Evolutionary conservation across 306 rosid genomes (phyloP).

Genomic region (Vicia villosa): DNA sequence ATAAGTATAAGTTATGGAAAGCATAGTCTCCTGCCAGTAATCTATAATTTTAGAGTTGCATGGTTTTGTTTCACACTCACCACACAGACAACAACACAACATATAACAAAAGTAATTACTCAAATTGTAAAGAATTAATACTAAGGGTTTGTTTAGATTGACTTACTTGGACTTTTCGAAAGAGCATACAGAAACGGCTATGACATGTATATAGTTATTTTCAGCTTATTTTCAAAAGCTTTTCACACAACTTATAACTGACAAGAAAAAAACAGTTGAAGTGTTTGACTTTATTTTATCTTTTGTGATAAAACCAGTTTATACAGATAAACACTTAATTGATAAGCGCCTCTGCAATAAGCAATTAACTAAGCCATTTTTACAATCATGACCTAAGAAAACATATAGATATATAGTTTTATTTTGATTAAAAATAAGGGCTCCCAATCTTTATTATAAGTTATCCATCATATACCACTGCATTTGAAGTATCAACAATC

Average conservation of each 20-base stretch:
- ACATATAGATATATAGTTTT: too few species aligned
- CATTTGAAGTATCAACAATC: too few species aligned
- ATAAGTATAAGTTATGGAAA: background rate
- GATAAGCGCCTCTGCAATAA: background rate
- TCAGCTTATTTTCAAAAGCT: background rate
- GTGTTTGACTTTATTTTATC: background rate
- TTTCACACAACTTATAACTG: background rate
- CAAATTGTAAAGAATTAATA: slow-evolving; percentile 5
- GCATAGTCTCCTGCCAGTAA: background rate
- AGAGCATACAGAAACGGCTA: background rate
- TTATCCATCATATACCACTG: too few species aligned
- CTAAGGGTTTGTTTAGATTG: background rate
- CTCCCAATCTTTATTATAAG: too few species aligned
- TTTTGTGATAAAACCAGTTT: background rate
- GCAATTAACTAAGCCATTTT: background rate
- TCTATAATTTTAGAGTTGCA: background rate
- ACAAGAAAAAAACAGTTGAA: background rate
- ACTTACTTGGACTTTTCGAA: background rate
- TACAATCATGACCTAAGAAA: background rate
- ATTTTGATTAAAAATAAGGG: too few species aligned
- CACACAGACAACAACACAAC: background rate
- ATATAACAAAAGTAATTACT: slow-evolving; percentile 4
- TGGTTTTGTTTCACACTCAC: background rate
- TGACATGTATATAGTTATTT: background rate
- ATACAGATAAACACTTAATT: background rate